phyloP scores from a whole-genome alignment of 176 grass and related monocot species.

The Oryza meyeriana region DNA sequence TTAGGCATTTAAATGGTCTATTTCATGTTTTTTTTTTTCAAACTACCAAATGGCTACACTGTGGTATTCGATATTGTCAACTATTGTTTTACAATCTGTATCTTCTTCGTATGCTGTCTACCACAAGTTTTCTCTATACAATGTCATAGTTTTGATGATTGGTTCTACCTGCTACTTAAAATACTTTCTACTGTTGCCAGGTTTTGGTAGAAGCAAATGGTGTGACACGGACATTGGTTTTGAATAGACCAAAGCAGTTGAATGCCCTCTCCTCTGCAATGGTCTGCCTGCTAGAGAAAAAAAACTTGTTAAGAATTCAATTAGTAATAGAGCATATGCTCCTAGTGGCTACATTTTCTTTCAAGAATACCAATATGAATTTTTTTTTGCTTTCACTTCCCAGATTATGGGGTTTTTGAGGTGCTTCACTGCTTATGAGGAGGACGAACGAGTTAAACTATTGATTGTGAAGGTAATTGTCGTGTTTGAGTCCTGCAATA shows the following conservation, averaged over 20 bases:
- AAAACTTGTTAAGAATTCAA: neutral
- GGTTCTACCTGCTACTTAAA: neutral
- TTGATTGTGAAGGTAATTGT: constrained; percentile 78
- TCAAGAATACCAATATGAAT: neutral
- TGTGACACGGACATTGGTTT: constrained; percentile 61
- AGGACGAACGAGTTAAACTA: constrained; percentile 65
- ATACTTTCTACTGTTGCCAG: constrained; percentile 36
- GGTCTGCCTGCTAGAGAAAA: constrained; percentile 35
- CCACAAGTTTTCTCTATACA: neutral
- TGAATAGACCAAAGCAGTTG: constrained; percentile 86
- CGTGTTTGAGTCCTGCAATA: neutral
- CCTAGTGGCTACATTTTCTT: neutral
- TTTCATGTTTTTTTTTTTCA: neutral
- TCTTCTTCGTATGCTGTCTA: neutral
- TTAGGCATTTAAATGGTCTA: neutral
- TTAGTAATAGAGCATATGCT: neutral
- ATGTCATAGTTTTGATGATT: neutral
- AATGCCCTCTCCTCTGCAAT: constrained; percentile 80
- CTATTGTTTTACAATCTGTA: neutral
- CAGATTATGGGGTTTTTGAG: constrained; percentile 73
- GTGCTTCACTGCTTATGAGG: constrained; percentile 61
- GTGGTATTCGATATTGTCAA: neutral
- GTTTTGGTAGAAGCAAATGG: constrained; percentile 80
- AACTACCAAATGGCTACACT: neutral
- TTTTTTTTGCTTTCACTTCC: constrained; percentile 16